These are phyloP conservation scores for Wickerhamomyces canadensis DNA, from an alignment of 805 yeast genomes.

Conservation along the genomic window DNA sequence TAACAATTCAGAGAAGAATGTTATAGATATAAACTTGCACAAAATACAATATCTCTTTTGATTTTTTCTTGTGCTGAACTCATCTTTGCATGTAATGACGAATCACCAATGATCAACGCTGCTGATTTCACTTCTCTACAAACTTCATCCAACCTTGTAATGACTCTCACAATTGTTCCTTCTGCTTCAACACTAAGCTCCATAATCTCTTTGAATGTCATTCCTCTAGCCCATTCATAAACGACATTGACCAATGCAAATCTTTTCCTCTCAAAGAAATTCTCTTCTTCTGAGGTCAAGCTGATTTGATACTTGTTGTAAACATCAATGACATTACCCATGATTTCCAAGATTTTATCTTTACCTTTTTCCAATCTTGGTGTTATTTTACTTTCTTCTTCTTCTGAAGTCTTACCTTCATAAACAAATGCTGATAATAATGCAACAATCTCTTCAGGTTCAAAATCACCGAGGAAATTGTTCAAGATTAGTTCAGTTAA, in stretches of 20 bases:
- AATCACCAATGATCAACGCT: constrained; percentile 90
- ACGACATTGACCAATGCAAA: constrained; percentile 91
- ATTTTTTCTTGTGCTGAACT: constrained; percentile 88
- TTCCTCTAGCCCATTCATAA: constrained; percentile 97
- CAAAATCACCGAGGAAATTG: constrained; percentile 87
- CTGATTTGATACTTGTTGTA: constrained; percentile 66
- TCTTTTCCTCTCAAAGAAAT: constrained; percentile 75
- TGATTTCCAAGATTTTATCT: constrained; percentile 62
- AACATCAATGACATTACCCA: constrained; percentile 53
- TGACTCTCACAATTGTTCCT: constrained; percentile 95
- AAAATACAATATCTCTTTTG: constrained; percentile 94
- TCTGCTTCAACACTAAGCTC: constrained; percentile 85
- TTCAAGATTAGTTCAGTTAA: constrained; percentile 86
- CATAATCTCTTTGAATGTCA: constrained; percentile 88
- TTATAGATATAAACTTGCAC: constrained; percentile 84
- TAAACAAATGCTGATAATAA: constrained; percentile 86
- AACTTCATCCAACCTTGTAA: constrained; percentile 88
- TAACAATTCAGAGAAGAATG: too few species aligned
- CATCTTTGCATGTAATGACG: constrained; percentile 85
- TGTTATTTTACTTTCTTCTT: constrained; percentile 57
- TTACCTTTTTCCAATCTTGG: constrained; percentile 77
- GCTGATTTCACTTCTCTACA: constrained; percentile 94
- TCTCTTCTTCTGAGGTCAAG: constrained; percentile 78
- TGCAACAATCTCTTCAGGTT: constrained; percentile 96
- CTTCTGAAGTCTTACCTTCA: constrained; percentile 65